Evolutionary conservation across 345 rosid genomes (phyloP), one percentile per base, ranked within the genome.

Genomic region (Bruguiera parviflora): DNA sequence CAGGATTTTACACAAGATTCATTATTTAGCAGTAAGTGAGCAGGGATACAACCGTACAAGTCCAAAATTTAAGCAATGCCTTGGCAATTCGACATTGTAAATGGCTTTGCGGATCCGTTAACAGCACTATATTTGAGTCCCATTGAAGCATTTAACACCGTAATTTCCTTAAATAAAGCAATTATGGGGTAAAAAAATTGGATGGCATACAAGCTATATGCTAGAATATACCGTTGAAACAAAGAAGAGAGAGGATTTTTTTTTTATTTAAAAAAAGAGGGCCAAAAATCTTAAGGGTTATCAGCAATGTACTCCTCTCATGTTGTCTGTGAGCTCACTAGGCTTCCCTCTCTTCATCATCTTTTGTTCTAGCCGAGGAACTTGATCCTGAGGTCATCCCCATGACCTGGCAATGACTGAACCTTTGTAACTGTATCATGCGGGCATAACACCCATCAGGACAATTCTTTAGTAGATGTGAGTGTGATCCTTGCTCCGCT

Each of bases 391-490:
- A 84, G 9, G 88, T 79, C 85, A 92, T 88, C 71, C 96, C 96
- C 32, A 88, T 79, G n/a, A 90, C 99, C 53, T 90, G 89, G 52
- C 81, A 85, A 73, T 90, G 89, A 21, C 93, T 87, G 78, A 95
- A 95, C 80, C 99, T 87, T 74, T 95, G 99, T 69, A 95, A 80
- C 81, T 95, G 96, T 75, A 88, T 90, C 99, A 95, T 95, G 65
- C 99, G 62, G 20, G 97, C 91, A 22, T 95, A 95, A 59, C 82
- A 79, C 47, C 98, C 98, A 35, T 92, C 98, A 16, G 98, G 96
- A 76, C 80, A 39, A 68, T 90, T 95, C 79, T 90, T 95, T 58
- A 90, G 73, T 16, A 95, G 84, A 68, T 90, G 92, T 0, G 92
- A 85, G 74, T 92, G 99, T 4, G 98, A 88, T 25, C 99, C 99